These are phyloP conservation scores for Apophysomyces sp. DNA, from an alignment of 371 early-diverging fungal genomes.

Conservation along the genomic window DNA sequence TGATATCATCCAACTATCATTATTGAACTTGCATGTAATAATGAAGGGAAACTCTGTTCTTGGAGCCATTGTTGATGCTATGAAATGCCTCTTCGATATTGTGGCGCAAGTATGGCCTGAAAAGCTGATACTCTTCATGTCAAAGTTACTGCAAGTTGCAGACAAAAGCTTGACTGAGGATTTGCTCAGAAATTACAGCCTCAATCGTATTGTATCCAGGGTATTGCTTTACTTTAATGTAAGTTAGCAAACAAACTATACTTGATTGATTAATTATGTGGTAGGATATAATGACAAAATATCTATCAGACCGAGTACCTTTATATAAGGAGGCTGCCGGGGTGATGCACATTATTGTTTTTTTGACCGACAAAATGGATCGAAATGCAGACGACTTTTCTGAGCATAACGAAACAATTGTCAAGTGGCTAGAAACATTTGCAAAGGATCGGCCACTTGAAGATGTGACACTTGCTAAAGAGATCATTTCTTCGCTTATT, in stretches of 20 bases:
- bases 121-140: conserved; percentile 6
- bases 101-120: conserved; percentile 31
- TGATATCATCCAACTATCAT: conserved; percentile 9
- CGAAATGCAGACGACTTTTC: conserved; percentile 8
- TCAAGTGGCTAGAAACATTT: conserved; percentile 34
- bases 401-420: conserved; percentile 9
- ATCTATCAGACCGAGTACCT: conserved; percentile 30
- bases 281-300: conserved; percentile 29
- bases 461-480: conserved; percentile 30
- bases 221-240: conserved; percentile 14
- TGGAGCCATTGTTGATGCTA: conserved; percentile 11
- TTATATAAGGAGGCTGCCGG: conserved; percentile 44
- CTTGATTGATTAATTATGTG: neutral
- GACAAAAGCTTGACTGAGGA: neutral
- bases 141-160: conserved; percentile 1
- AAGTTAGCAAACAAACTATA: neutral
- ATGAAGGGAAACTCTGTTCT: conserved; percentile 14
- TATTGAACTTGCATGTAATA: neutral
- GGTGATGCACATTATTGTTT: conserved; percentile 29
- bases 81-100: conserved; percentile 17
- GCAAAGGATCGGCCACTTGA: conserved; percentile 40
- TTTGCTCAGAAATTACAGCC: neutral
- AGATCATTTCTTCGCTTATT: conserved; percentile 29
- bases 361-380: conserved; percentile 24
- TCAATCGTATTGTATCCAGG: conserved; percentile 3